Evolutionary conservation across 495 filamentous ascomycete species (phyloP).

Genomic region (Aspergillus conjunctus): DNA sequence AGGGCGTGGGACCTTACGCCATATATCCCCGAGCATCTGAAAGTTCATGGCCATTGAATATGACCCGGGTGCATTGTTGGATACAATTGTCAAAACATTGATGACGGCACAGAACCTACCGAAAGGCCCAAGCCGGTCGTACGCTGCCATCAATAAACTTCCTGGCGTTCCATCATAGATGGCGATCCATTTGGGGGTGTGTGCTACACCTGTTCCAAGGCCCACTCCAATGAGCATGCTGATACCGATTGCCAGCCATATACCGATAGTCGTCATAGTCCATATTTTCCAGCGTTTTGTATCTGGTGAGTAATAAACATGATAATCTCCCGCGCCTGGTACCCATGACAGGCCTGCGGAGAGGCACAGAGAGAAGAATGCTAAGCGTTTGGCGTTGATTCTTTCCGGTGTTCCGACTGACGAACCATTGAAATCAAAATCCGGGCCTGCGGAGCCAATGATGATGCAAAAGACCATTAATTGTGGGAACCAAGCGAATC

Average conservation of each 20-base stretch:
- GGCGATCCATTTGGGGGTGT: constrained; percentile 51
- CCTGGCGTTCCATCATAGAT: constrained; percentile 63
- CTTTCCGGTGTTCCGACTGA: constrained; percentile 39
- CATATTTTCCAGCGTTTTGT: constrained; percentile 49
- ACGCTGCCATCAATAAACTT: constrained; percentile 67
- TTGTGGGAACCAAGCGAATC: constrained; percentile 71
- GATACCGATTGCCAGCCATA: constrained; percentile 53
- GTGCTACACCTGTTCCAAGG: constrained; percentile 60
- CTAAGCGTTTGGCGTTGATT: constrained; percentile 59
- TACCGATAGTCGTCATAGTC: constrained; percentile 51
- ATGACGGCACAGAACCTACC: constrained; percentile 71
- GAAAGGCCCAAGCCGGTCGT: constrained; percentile 61
- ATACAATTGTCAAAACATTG: constrained; percentile 66
- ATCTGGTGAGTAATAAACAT: constrained; percentile 57
- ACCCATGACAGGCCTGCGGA: constrained; percentile 57
- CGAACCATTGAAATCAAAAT: constrained; percentile 59
- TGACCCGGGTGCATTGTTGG: constrained; percentile 68
- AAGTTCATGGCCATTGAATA: constrained; percentile 76
- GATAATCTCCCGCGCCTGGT: constrained; percentile 57
- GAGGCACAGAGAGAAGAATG: constrained; percentile 65
- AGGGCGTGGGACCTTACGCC: constrained; percentile 67
- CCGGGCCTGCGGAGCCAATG: constrained; percentile 65
- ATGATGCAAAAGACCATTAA: constrained; percentile 65
- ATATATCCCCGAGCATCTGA: constrained; percentile 66
- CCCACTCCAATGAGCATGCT: constrained; percentile 72